Evolutionary conservation across 2,329 filamentous ascomycete genomes (phyloP), one percentile per base, ranked within the genome.

Genomic region (Fusarium sp.): DNA sequence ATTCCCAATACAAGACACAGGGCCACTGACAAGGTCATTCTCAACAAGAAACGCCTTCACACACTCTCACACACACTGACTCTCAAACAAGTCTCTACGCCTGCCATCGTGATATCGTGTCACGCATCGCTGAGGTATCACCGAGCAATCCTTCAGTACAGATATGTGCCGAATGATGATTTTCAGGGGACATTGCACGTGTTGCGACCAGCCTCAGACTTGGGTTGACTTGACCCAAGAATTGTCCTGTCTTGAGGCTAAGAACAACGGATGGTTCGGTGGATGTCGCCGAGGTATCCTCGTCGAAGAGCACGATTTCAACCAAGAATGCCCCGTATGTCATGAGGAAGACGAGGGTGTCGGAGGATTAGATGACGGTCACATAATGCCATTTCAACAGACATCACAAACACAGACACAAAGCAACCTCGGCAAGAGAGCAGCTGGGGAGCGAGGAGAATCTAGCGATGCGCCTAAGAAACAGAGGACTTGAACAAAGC

Each of bases 231-330:
- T 87, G 26, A 79, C 82, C 18, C 85, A 86, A 74, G 78, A 84
- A 71, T 80, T 87, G 6, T 84, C 83, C 13, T 87, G 85, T 62
- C 82, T 87, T 55, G 81, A 86, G 68, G 85, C 85, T 41, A 87
- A 87, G 73, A 87, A 87, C 78, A 81, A 80, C 28, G 85, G 83
- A 53, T 72, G 72, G 16, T 86, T 87, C 60, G 85, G 85, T 44
- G 77, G 82, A 51, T 87, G 85, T 75, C 72, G 76, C 42, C 75
- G 77, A 30, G 85, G 85, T 36, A 79, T 85, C 35, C 74, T 80
- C 42, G 72, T 80, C 41, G 85, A 86, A 68, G 78, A 85, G 62
- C 85, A 86, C 76, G 69, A 70, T 6, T 86, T 86, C 65, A 84
- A 86, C 71, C 85, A 86, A 66, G 85, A 87, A 72, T 87, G 85